Conservation (phyloP, 768 basidiomycete species). For the Amanita phalloides region DNA sequence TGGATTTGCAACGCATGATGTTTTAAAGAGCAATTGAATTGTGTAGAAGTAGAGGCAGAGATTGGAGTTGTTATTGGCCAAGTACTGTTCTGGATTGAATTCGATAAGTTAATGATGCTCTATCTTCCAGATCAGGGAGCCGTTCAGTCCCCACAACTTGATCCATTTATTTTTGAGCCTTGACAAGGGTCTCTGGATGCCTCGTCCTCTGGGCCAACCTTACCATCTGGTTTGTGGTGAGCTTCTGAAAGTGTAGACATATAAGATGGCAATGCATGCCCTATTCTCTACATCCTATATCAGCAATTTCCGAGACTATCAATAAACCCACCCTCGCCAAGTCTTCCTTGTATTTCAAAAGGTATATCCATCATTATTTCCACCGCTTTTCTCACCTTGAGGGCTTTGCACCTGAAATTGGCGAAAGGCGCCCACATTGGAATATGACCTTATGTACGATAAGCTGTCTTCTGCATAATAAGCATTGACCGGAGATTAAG, state of each 20-base stretch:
- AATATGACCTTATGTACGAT: conserved; percentile 24
- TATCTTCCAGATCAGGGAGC: conserved; percentile 35
- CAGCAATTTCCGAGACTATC: neutral
- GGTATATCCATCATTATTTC: conserved; percentile 39
- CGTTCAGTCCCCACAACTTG: conserved; percentile 29
- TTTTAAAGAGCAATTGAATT: too few species aligned
- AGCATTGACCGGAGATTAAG: conserved; percentile 6
- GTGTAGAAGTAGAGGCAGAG: too few species aligned
- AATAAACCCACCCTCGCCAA: conserved; percentile 22
- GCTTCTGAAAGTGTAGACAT: conserved; percentile 33
- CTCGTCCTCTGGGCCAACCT: conserved; percentile 30
- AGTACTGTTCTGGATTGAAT: too few species aligned
- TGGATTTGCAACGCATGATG: too few species aligned
- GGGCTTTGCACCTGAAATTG: conserved; percentile 33
- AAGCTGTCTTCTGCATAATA: conserved; percentile 2
- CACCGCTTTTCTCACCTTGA: conserved; percentile 30
- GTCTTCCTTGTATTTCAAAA: conserved; percentile 32
- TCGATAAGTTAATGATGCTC: conserved; percentile 34
- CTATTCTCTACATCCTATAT: conserved; percentile 23
- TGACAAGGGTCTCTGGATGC: conserved; percentile 37
- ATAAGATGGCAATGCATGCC: conserved; percentile 32
- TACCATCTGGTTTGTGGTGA: conserved; percentile 23
- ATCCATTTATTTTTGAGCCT: conserved; percentile 44
- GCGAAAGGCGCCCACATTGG: conserved; percentile 40
- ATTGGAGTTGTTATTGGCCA: too few species aligned